Evolutionary conservation across 1,139 yeast genomes (phyloP), one percentile per base, ranked within the genome.

Genomic region (Pichia sp.): DNA sequence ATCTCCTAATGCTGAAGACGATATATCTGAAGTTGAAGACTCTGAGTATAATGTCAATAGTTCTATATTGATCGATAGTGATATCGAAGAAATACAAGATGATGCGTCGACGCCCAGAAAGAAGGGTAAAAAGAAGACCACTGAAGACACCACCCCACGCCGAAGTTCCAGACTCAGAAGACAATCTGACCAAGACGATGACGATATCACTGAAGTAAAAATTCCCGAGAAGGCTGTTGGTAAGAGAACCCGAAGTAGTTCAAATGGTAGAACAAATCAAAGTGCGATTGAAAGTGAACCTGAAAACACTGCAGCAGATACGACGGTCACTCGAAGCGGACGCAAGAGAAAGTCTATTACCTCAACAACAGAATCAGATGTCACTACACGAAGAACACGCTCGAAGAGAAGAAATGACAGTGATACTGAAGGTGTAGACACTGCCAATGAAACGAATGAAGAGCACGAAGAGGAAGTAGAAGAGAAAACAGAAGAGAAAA

Each of bases 161-260:
- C 35, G 52, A 47, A 50, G 55, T 32, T 50, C 46, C 0, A 35
- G 55, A 36, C 31, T 44, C 10, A 27, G 44, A 21, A 35, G 51
- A 38, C 41, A 44, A 42, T 39, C 51, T 27, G 36, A 51, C n/a
- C 41, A 49, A 11, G 51, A 39, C 17, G 52, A 38, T 22, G 37
- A 34, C 3, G 44, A 40, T 5, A 40, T 31, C 12, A 7, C 22
- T 18, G 46, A 43, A 38, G 36, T 28, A n/a, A n/a, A n/a, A n/a
- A n/a, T n/a, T n/a, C n/a, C n/a, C n/a, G n/a, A n/a, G n/a, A n/a
- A n/a, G n/a, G n/a, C n/a, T n/a, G n/a, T n/a, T n/a, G n/a, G n/a
- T n/a, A 50, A 30, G 38, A 48, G 47, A 1, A 48, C 57, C 15
- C 48, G 56, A 14, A 53, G 55, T 41, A 51, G 51, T 7, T 45